These are phyloP conservation scores for Spathaspora arborariae DNA, from an alignment of 805 yeast species.

Conservation along the genomic window DNA sequence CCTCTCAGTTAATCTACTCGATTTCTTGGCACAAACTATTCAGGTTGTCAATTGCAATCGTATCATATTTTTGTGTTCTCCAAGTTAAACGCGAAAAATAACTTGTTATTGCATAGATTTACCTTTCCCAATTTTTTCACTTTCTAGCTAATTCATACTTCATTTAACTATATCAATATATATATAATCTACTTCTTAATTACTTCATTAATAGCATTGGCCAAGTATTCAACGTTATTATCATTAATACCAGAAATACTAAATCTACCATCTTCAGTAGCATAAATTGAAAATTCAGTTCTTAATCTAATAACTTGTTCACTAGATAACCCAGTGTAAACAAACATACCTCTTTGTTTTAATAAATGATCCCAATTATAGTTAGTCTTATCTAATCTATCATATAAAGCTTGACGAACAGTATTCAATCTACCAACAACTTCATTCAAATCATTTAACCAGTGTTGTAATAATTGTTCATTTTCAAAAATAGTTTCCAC, in stretches of 20 bases:
- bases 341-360: constrained; percentile 95
- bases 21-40: background rate
- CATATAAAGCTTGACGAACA: constrained; percentile 65
- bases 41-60: background rate
- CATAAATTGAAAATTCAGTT: constrained; percentile 71
- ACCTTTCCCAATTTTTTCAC: too few species aligned
- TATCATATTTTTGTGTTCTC: too few species aligned
- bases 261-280: constrained; percentile 88
- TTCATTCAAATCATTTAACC: constrained; percentile 75
- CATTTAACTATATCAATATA: background rate
- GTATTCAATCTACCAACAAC: constrained; percentile 77
- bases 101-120: too few species aligned
- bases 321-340: constrained; percentile 75
- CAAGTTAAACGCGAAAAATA: too few species aligned
- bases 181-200: constrained; percentile 19
- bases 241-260: constrained; percentile 87
- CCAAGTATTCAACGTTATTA: constrained; percentile 71
- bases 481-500: constrained; percentile 73
- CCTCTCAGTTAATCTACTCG: too few species aligned
- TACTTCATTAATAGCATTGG: constrained; percentile 55
- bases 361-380: constrained; percentile 83
- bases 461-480: constrained; percentile 52
- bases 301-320: constrained; percentile 71
- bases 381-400: constrained; percentile 56
- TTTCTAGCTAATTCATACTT: background rate